These are phyloP conservation scores for Scedosporium boydii DNA, from an alignment of 2,329 filamentous ascomycete genomes.

Conservation along the genomic window DNA sequence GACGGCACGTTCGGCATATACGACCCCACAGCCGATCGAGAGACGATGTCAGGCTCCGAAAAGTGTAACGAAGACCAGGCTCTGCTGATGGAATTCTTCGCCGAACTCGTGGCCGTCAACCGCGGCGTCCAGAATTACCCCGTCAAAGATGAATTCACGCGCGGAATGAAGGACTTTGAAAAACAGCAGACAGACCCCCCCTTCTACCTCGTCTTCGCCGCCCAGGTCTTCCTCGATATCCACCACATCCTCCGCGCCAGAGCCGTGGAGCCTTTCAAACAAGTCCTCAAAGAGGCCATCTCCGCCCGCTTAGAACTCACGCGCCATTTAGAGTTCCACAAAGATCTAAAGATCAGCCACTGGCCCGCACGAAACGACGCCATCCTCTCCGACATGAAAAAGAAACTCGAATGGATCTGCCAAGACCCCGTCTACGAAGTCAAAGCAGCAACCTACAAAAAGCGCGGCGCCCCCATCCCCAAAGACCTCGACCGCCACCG, in stretches of 20 bases:
- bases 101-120: slow-evolving; percentile 19
- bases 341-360: not conserved
- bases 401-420: not conserved
- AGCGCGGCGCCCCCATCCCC: not conserved
- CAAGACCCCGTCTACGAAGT: not conserved
- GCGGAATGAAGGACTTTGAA: slow-evolving; percentile 21
- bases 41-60: slow-evolving; percentile 14
- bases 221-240: slow-evolving; percentile 31
- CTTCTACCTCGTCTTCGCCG: slow-evolving; percentile 27
- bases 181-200: slow-evolving; percentile 18
- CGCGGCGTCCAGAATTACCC: slow-evolving; percentile 15
- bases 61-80: slow-evolving; percentile 26
- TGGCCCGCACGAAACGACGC: not conserved
- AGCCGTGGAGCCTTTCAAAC: not conserved
- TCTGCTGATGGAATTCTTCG: slow-evolving; percentile 22
- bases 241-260: slow-evolving; percentile 20
- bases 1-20: slow-evolving; percentile 17
- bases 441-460: not conserved
- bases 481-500: slow-evolving; percentile 14
- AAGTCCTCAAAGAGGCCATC: not conserved
- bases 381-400: not conserved
- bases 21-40: slow-evolving; percentile 16
- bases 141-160: slow-evolving; percentile 26
- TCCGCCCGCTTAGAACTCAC: not conserved
- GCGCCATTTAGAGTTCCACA: not conserved